These are phyloP conservation scores for Pilaira anomala DNA, from an alignment of 192 early-diverging fungal species.

Conservation along the genomic window DNA sequence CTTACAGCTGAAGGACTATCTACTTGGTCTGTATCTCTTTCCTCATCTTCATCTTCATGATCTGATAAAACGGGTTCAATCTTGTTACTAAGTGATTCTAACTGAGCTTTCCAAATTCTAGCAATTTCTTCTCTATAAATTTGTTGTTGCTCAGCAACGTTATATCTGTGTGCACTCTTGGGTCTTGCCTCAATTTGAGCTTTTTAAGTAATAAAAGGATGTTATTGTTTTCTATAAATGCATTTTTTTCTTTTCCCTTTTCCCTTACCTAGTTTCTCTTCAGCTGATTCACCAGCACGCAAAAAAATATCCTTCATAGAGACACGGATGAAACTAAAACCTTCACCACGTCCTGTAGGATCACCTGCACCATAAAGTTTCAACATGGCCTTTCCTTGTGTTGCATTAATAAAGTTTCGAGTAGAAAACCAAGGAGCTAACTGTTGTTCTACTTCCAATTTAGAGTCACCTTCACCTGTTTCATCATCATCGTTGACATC, in stretches of 20 bases:
- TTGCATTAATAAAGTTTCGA: slow-evolving; percentile 92
- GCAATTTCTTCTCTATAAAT: slow-evolving; percentile 93
- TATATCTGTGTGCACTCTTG: slow-evolving; percentile 80
- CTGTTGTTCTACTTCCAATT: slow-evolving; percentile 86
- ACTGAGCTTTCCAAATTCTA: slow-evolving; percentile 92
- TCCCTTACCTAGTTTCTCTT: slow-evolving; percentile 64
- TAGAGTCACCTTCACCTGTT: slow-evolving; percentile 63
- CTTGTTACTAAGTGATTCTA: slow-evolving; percentile 55
- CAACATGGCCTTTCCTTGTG: slow-evolving; percentile 91
- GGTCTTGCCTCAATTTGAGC: slow-evolving; percentile 80
- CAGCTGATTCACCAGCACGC: slow-evolving; percentile 76
- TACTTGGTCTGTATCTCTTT: slow-evolving; percentile 41
- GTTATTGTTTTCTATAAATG: neutral
- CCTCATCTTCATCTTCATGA: slow-evolving; percentile 56
- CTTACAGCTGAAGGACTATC: slow-evolving; percentile 35
- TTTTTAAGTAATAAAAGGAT: slow-evolving; percentile 10
- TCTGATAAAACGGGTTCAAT: slow-evolving; percentile 49
- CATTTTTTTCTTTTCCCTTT: neutral
- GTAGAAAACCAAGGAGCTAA: slow-evolving; percentile 95
- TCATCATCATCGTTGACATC: slow-evolving; percentile 69
- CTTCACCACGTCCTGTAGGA: slow-evolving; percentile 92
- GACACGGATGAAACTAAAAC: slow-evolving; percentile 95
- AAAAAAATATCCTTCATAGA: slow-evolving; percentile 98
- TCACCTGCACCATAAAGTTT: slow-evolving; percentile 96
- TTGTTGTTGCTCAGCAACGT: slow-evolving; percentile 91